Evolutionary conservation across 192 early-diverging fungal species (phyloP), one percentile per base, ranked within the genome.

Genomic region (Umbelopsis isabellina): DNA sequence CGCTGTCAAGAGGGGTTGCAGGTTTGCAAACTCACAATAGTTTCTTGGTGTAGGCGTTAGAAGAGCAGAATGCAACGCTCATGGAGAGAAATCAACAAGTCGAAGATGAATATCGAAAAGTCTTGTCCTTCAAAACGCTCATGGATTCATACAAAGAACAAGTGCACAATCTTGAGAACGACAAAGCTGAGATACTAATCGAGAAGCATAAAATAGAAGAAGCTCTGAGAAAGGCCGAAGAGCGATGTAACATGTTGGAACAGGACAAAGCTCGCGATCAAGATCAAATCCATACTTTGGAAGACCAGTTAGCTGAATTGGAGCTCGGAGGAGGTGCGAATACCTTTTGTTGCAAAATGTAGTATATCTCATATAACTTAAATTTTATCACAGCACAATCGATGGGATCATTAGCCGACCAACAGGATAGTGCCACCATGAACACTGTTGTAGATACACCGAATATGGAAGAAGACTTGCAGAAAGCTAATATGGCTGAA

Each of bases 91-190:
- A 93, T 53, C 81, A 83, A 16, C 82, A 88, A 51, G 85, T 96
- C 37, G 94, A 96, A 79, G 94, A 97, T 20, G 93, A 98, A 70
- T 96, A 92, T 80, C 85, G 84, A 35, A 94, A 96, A 73, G 83
- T 94, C 7, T 79, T 86, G 45, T 84, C 85, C 35, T 91, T 91
- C 67, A 93, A 91, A 76, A 87, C 91, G 1, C 71, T 93, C n/a
- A 89, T 96, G 83, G 93, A 97, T 65, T 90, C 88, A 22, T 94
- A 92, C 79, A 94, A 95, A 70, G 90, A 94, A 53, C 92, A 95
- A 70, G 86, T 95, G 46, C 76, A 83, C 23, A 75, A 80, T 33
- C 82, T 95, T n/a, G 94, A 97, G 68, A 83, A 76, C 55, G 90
- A 87, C 51, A 92, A 89, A 72, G 85, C 82, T 35, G 66, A 83